Base-by-base conservation (phyloP, 2,329 filamentous ascomycete species). In the Blastomyces percursus region DNA sequence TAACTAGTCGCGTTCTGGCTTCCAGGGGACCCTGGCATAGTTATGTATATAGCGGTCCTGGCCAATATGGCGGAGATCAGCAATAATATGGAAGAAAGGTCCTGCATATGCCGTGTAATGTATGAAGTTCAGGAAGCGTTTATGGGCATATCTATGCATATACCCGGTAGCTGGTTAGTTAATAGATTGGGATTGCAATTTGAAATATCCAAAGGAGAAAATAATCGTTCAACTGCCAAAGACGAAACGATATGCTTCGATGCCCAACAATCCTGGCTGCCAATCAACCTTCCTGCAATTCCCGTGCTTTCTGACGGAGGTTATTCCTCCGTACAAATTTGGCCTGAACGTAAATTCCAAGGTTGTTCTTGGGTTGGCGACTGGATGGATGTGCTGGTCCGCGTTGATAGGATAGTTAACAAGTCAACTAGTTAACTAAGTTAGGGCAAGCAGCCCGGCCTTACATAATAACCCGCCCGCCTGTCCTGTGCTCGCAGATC, bases 381-480 rank as follows among this genome's bases (percentile, higher is more conserved):
- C 27, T 42, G 50, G 27, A 2, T 30, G 27, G 24, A 44, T 59
- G 56, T 30, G 56, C 42, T 59, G 56, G 56, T 48, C 42, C 9
- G 56, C 11, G 40, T 11, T 59, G 56, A 59, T 59, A 59, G 27
- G 56, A 59, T 59, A 59, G n/a, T n/a, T n/a, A n/a, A n/a, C n/a
- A n/a, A n/a, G n/a, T n/a, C n/a, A n/a, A n/a, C n/a, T n/a, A n/a
- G n/a, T n/a, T n/a, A n/a, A n/a, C n/a, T n/a, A n/a, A n/a, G n/a
- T n/a, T n/a, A n/a, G 56, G 56, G 14, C 42, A n/a, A n/a, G n/a
- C 56, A 14, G 32, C 16, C 51, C 50, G 2, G 1, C 30, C n/a
- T 55, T 21, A 55, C 30, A 35, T 55, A 55, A 55, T 30, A 30
- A 30, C 27, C 27, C 27, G 27, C 16, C 32, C 32, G 19, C 9